These are phyloP conservation scores for Dictyostelium capitatum DNA, from an alignment of 78 protist species.

Conservation along the genomic window DNA sequence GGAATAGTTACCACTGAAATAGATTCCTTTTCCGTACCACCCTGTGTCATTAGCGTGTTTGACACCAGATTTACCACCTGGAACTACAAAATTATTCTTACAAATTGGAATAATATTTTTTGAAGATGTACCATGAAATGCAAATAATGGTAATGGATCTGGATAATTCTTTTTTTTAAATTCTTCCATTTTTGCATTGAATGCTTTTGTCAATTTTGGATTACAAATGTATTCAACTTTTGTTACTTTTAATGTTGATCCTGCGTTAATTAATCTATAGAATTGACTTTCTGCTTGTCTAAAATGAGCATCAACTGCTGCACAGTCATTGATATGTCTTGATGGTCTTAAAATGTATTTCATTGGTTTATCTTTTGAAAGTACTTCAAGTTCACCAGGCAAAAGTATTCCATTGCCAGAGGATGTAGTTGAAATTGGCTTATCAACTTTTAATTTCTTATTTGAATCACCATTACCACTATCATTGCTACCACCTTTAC, in stretches of 20 bases:
- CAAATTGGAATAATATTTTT: constrained; percentile 53
- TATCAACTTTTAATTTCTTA: not conserved
- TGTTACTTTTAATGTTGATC: constrained; percentile 9
- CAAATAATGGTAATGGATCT: constrained; percentile 52
- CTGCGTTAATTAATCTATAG: not conserved
- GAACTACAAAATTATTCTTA: constrained; percentile 42
- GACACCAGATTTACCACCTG: constrained; percentile 56
- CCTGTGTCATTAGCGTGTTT: constrained; percentile 41
- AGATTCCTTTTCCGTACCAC: constrained; percentile 71
- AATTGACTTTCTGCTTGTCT: constrained; percentile 66
- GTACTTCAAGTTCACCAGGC: constrained; percentile 68
- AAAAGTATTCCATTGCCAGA: not conserved
- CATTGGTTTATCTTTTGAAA: constrained; percentile 47
- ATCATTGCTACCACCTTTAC: not conserved
- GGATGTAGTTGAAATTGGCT: not conserved
- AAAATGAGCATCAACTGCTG: constrained; percentile 51
- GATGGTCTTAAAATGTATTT: constrained; percentile 45
- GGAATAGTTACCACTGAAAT: too few species aligned
- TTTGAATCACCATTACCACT: not conserved
- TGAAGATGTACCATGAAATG: constrained; percentile 55
- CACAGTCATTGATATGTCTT: constrained; percentile 14
- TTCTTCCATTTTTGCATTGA: constrained; percentile 52
- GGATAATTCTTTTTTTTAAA: constrained; percentile 5
- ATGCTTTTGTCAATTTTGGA: constrained; percentile 40
- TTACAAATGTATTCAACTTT: constrained; percentile 67